A percentile compares a stretch with the other conserved stretches of the same genome.
Conservation (phyloP, 2,329 filamentous ascomycete species). For the Trichoderma afroharzianum region DNA sequence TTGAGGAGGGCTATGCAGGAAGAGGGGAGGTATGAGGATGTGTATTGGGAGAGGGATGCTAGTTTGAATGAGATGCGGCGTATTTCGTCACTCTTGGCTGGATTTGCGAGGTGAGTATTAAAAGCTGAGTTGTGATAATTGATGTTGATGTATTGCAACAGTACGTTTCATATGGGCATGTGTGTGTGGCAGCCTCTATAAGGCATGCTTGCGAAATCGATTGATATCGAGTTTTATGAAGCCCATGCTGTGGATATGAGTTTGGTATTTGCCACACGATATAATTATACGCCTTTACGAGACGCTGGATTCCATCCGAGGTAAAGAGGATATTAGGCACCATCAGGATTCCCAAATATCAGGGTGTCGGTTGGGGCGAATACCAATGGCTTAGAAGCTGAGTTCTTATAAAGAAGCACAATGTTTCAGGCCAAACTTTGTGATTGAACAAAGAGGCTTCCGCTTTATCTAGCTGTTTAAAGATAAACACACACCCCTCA, state of each 20-base stretch:
- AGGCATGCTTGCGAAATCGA: background rate
- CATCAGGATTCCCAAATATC: too few relatives aligned
- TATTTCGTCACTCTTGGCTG: background rate
- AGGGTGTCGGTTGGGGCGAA: too few relatives aligned
- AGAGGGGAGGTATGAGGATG: background rate
- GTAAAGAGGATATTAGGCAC: too few relatives aligned
- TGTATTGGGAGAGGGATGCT: background rate
- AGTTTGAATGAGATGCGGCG: background rate
- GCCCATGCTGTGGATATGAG: background rate
- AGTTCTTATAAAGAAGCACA: too few relatives aligned
- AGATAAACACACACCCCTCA: too few relatives aligned
- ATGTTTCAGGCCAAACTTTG: too few relatives aligned
- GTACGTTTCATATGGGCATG: constrained; percentile 3
- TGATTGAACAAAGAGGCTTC: too few relatives aligned
- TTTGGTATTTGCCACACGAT: background rate
- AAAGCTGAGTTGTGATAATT: too few relatives aligned
- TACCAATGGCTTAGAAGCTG: too few relatives aligned
- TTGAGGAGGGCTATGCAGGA: background rate
- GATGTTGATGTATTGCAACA: background rate
- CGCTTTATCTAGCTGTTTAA: too few relatives aligned
- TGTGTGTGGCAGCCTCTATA: background rate
- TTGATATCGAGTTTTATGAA: background rate
- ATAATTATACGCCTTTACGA: background rate
- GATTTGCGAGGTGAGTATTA: background rate
- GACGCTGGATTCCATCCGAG: too few relatives aligned